These are phyloP conservation scores for Aspergillus ustus DNA, from an alignment of 2,329 filamentous ascomycete genomes.

Conservation along the genomic window DNA sequence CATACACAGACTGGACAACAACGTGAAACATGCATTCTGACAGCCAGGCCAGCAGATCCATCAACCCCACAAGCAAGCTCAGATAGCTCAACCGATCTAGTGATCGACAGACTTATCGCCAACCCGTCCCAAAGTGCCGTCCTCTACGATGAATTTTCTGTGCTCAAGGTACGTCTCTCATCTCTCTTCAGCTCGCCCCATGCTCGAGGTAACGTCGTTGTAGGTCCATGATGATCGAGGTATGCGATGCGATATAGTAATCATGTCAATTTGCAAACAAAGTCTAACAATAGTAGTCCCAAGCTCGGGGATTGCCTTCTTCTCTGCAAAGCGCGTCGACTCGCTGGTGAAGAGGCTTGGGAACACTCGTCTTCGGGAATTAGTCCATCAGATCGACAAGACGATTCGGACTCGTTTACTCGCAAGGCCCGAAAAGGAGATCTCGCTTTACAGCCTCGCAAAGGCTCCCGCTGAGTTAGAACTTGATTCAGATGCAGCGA, in stretches of 20 bases:
- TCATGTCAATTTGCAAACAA: no score
- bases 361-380: neutral
- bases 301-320: slow-evolving; percentile 4
- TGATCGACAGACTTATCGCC: neutral
- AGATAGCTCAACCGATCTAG: neutral
- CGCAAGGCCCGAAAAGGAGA: neutral
- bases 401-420: slow-evolving; percentile 2
- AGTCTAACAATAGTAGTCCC: no score
- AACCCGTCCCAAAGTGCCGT: neutral
- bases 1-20: no score
- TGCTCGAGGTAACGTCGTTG: neutral
- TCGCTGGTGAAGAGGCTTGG: slow-evolving; percentile 9
- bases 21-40: no score
- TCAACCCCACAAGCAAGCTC: neutral
- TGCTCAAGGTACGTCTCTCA: no score
- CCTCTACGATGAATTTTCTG: neutral
- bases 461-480: neutral
- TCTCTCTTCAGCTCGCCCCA: no score
- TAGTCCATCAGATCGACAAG: slow-evolving; percentile 3
- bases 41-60: no score
- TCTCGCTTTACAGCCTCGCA: neutral
- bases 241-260: neutral
- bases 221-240: neutral
- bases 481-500: neutral
- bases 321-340: neutral